Evolutionary conservation across 306 rosid genomes (phyloP), one percentile per base, ranked within the genome.

Genomic region (Fragaria ananassa): DNA sequence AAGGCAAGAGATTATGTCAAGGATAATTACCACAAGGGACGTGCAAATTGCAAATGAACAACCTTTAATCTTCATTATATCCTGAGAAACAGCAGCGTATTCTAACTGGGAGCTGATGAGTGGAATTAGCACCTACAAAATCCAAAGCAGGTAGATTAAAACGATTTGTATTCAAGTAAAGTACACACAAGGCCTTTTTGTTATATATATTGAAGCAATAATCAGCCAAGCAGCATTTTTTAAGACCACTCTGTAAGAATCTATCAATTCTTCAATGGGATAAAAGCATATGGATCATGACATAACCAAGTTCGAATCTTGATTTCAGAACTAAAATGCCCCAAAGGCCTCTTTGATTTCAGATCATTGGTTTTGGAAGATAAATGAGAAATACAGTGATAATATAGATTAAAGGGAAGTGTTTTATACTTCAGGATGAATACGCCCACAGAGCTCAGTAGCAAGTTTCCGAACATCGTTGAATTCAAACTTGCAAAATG

Each of bases 371-470:
- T 71, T 57, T 71, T 29, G 6, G 23, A 75, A 82, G 23, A 18
- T 8, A n/a, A 37, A 35, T 8, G 5, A 10, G 25, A 68, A 6
- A 63, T 41, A 79, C 21, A 77, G 9, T 54, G 71, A 46, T 39
- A 56, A 39, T 25, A 56, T n/a, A n/a, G n/a, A n/a, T 45, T 14
- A 62, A 44, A n/a, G 42, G 63, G 51, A 12, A 68, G 6, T 44
- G 23, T 39, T 46, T 66, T 71, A 75, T 89, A 94, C 97, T 79
- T 89, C 87, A 60, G 96, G 97, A 83, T 94, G 97, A 85, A 94
- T 83, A 84, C 96, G 93, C 53, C 97, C 97, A 84, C 95, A 89
- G 13, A 94, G 85, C 91, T 94, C 97, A 83, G 98, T 97, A 77
- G 98, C 91, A 68, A 90, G 91, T 78, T 89, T 94, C 77, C 85